phyloP scores from a whole-genome alignment of 2,329 filamentous ascomycete genomes.

The Aphanocladium album region DNA sequence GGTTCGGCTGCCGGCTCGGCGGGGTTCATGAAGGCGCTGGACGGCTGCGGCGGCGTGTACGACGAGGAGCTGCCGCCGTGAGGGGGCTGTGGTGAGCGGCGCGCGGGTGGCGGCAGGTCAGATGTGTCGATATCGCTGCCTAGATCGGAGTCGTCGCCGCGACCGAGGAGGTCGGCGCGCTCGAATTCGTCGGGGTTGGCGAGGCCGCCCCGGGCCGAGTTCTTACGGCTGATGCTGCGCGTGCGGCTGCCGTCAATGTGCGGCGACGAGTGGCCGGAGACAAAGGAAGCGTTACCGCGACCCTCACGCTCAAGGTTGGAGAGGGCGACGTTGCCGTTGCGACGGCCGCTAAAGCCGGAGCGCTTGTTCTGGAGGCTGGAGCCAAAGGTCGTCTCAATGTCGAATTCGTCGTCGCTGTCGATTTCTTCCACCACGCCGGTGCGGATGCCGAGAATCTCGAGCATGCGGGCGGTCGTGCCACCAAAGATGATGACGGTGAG shows the following conservation, averaged over 20 bases:
- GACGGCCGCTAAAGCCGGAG: slow-evolving; percentile 67
- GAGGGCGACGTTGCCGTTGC: slow-evolving; percentile 56
- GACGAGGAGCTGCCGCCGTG: slow-evolving; percentile 19
- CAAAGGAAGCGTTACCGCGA: slow-evolving; percentile 40
- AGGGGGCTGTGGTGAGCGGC: slow-evolving; percentile 31
- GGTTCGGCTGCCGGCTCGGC: slow-evolving; percentile 30
- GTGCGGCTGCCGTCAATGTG: slow-evolving; percentile 35
- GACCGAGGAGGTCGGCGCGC: slow-evolving; percentile 51
- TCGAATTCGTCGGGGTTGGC: slow-evolving; percentile 42
- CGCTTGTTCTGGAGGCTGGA: slow-evolving; percentile 76
- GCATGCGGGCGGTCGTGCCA: slow-evolving; percentile 93
- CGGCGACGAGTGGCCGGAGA: slow-evolving; percentile 50
- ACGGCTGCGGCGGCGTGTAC: slow-evolving; percentile 19
- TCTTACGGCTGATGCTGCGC: slow-evolving; percentile 49
- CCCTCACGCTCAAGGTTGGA: slow-evolving; percentile 41
- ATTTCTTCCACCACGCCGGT: slow-evolving; percentile 96
- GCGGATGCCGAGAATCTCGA: slow-evolving; percentile 93
- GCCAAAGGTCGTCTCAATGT: slow-evolving; percentile 70
- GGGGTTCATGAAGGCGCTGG: slow-evolving; percentile 27
- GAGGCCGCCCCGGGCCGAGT: slow-evolving; percentile 28
- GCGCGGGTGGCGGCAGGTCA: slow-evolving; percentile 59
- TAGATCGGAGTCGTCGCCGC: slow-evolving; percentile 52
- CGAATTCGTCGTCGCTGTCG: slow-evolving; percentile 97
- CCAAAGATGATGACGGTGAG: slow-evolving; percentile 98
- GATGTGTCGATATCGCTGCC: slow-evolving; percentile 62